Evolutionary conservation across 768 basidiomycete species (phyloP).

Genomic region (Mycena leptocephala): DNA sequence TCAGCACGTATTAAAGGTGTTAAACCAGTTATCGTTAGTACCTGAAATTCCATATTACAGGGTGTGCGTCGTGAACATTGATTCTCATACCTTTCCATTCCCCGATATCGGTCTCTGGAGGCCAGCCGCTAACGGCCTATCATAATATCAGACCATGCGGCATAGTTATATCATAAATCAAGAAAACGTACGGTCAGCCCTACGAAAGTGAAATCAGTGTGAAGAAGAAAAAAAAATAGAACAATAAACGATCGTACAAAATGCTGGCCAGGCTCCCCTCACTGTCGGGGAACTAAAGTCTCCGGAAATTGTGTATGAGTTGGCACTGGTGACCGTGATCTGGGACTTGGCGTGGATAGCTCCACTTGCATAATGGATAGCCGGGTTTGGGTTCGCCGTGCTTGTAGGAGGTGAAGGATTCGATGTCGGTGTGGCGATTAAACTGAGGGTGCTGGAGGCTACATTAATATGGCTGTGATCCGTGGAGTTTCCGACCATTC

Average conservation of each 20-base stretch:
- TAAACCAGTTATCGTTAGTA: conserved; percentile 60
- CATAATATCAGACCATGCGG: neutral
- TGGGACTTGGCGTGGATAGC: conserved; percentile 60
- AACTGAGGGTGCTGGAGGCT: conserved; percentile 55
- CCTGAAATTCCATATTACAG: conserved; percentile 35
- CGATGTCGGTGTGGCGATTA: conserved; percentile 60
- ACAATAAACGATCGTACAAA: conserved; percentile 49
- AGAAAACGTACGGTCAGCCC: conserved; percentile 49
- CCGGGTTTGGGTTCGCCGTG: conserved; percentile 57
- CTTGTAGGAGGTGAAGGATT: conserved; percentile 57
- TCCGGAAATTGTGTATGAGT: conserved; percentile 57
- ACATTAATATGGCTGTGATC: conserved; percentile 58
- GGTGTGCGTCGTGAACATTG: neutral
- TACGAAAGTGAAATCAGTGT: neutral
- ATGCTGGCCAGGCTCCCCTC: conserved; percentile 62
- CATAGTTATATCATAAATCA: neutral
- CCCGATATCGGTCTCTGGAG: conserved; percentile 61
- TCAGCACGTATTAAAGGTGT: conserved; percentile 59
- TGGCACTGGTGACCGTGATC: conserved; percentile 56
- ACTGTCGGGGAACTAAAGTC: conserved; percentile 62
- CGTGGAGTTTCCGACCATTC: conserved; percentile 59
- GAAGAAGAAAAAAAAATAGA: neutral
- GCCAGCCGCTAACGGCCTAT: conserved; percentile 60
- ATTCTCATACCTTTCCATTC: conserved; percentile 56
- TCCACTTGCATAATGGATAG: conserved; percentile 61